Base-by-base conservation (phyloP, 345 rosid genomes). In the Gossypium arboreum region DNA sequence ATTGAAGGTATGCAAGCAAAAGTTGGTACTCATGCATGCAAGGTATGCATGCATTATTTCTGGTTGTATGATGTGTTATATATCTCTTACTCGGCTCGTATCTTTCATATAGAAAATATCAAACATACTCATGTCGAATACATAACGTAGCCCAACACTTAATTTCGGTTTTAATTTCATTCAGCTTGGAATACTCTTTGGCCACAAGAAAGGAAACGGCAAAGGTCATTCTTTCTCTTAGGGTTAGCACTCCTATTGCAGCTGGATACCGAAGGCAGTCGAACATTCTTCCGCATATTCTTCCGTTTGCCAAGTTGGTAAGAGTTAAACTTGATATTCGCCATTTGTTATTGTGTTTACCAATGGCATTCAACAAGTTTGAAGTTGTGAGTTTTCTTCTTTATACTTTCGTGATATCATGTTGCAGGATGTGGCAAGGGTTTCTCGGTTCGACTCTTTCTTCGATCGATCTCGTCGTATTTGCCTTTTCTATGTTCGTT, bases 161-260 rank as follows among this genome's bases (percentile, higher is more conserved):
- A 4, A 34, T 4, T 34, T 34, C 7, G 41, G 12, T 24, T 24
- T 79, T 51, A 27, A 55, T 29, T 72, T 27, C 45, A 52, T 57
- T 81, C 90, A 91, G 99, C 99, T 74, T 95, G 98, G 97, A 90
- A 91, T 81, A 84, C 93, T 65, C 88, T 95, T 22, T 95, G 98
- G 99, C 94, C 99, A 73, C 89, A 69, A 78, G 99, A 95, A 82
- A 88, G 99, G 84, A 95, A 93, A 81, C 88, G 99, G 24, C 99
- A 93, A 72, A 89, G 98, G 78, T 84, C 97, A 54, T 95, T 95
- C 79, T 95, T 91, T 78, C 98, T 95, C 71, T 95, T 93, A 67
- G 98, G 99, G 22, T 81, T 93, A 47, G 98, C 98, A 2, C 93
- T 95, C 75, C 88, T 95, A 75, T 47, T 92, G 83, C 89, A 91